These are phyloP conservation scores for Leccinum disarticulatum DNA, from an alignment of 768 basidiomycete species.

Conservation along the genomic window DNA sequence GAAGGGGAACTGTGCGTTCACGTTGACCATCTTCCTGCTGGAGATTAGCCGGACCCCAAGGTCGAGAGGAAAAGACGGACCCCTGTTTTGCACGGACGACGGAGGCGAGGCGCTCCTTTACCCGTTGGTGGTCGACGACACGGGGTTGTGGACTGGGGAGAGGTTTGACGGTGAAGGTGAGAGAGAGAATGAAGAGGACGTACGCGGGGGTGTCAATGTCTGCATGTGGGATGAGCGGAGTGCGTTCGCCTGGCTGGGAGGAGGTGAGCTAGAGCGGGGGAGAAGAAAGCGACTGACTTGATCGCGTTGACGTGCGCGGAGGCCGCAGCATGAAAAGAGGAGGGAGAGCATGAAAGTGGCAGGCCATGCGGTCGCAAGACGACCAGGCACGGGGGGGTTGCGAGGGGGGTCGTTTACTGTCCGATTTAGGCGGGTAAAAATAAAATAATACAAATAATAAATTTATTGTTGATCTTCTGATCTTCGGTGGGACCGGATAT, in stretches of 20 bases:
- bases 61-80: constrained; percentile 35
- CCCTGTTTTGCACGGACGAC: constrained; percentile 64
- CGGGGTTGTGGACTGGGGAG: constrained; percentile 27
- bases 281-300: constrained; percentile 11
- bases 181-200: constrained; percentile 4
- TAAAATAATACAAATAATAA: constrained; percentile 1
- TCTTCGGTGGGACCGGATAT: constrained; percentile 30
- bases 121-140: constrained; percentile 46
- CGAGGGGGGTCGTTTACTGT: constrained; percentile 15
- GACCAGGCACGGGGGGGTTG: constrained; percentile 32
- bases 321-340: constrained; percentile 30
- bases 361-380: constrained; percentile 19
- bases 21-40: constrained; percentile 69
- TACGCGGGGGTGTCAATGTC: constrained; percentile 26
- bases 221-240: constrained; percentile 30
- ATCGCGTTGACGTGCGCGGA: constrained; percentile 21
- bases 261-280: not conserved
- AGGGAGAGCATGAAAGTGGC: constrained; percentile 29
- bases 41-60: not conserved
- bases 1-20: constrained; percentile 60
- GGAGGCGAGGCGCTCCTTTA: constrained; percentile 50
- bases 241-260: constrained; percentile 20
- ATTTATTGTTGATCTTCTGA: constrained; percentile 30
- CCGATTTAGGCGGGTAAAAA: constrained; percentile 30
- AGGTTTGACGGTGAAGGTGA: not conserved